Evolutionary conservation across 345 rosid genomes (phyloP).

Genomic region (Sonneratia alba): DNA sequence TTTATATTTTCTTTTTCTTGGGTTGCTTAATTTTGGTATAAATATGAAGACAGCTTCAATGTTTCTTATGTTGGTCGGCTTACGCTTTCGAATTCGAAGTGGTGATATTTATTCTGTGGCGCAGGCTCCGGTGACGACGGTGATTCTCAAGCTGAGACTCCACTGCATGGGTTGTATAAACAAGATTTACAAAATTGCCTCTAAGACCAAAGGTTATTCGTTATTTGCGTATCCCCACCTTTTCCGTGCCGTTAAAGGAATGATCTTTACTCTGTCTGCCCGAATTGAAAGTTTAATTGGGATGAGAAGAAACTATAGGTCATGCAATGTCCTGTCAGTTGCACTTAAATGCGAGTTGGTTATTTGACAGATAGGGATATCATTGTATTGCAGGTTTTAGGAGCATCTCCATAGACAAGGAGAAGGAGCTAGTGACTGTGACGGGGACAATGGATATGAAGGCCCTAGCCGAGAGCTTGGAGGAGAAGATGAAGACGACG

Average conservation of each 20-base stretch:
- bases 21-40: too few species aligned
- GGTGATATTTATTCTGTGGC: not conserved
- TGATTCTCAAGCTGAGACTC: conserved; percentile 49
- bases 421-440: conserved; percentile 55
- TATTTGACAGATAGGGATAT: too few species aligned
- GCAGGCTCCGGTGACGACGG: conserved; percentile 55
- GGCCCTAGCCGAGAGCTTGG: conserved; percentile 32
- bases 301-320: too few species aligned
- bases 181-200: conserved; percentile 42
- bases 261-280: too few species aligned
- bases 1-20: too few species aligned
- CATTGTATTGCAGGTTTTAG: conserved; percentile 40
- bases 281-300: too few species aligned
- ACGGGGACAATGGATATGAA: conserved; percentile 70
- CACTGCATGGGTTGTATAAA: conserved; percentile 67
- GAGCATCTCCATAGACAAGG: conserved; percentile 33
- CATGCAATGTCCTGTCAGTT: too few species aligned
- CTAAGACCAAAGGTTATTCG: conserved; percentile 45
- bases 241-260: not conserved
- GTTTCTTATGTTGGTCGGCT: too few species aligned
- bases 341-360: too few species aligned
- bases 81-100: too few species aligned
- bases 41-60: too few species aligned
- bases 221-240: not conserved
- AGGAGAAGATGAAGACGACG: conserved; percentile 45